Base-by-base conservation (phyloP, 805 yeast genomes). In the Yamadazyma nakazawae region DNA sequence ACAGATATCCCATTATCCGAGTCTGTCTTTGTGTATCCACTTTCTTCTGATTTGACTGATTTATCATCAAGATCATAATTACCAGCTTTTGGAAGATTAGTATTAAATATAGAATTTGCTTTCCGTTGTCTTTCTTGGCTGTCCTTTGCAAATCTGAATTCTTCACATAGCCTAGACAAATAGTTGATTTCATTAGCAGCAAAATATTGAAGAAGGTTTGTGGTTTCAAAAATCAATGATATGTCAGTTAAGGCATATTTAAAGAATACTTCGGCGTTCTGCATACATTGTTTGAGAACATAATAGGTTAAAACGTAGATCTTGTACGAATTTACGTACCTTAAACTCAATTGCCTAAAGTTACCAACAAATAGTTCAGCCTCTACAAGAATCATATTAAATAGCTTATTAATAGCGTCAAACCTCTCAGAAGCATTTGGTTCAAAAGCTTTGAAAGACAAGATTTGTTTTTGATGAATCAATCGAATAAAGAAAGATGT, bases 331-430 rank as follows among this genome's bases (percentile, higher is more conserved):
- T 70, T 72, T 44, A 67, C 61, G 52, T 72, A 71, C 5, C 62
- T 62, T 17, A 59, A 49, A 51, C 75, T 66, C 51, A 72, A 59
- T 30, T 61, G 62, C 19, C 70, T 40, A 56, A 72, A 72, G 50
- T 68, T 66, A 1, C 76, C 76, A 28, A 71, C 74, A 51, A 71
- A 72, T 7, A 70, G 54, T 42, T 71, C 76, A 1, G 75, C 68
- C 44, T 72, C 75, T 0, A 61, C 47, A 25, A 72, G 53, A 11
- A 66, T 60, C 32, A 64, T 55, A 12, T 54, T 57, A 46, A 70
- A 68, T 35, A 72, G 54, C 14, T 49, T 53, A 48, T 68, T 68
- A 17, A 67, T 57, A 2, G 65, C 67, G 30, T 65, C 66, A 12
- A 63, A 50, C 17, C 74, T 53, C 41, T 53, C 54, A 35, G 49